Conservation (phyloP, 2,329 filamentous ascomycete species). For the Rosellinia necatrix region DNA sequence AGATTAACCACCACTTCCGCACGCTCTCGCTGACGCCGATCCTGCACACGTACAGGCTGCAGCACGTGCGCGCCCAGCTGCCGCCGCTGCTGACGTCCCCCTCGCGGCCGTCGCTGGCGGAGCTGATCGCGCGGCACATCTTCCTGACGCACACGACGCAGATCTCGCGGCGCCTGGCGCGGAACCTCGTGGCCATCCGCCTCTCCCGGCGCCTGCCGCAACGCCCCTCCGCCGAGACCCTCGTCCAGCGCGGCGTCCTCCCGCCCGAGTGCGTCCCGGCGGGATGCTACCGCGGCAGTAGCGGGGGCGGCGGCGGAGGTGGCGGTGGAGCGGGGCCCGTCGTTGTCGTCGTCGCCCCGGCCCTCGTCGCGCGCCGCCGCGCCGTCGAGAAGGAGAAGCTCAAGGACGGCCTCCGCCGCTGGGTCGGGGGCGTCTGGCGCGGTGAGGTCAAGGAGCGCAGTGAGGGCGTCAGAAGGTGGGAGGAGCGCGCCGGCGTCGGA, state of each 20-base stretch:
- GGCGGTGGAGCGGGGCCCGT: no score
- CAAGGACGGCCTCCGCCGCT: conserved; percentile 68
- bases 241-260: conserved; percentile 68
- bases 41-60: conserved; percentile 66
- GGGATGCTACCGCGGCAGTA: no score
- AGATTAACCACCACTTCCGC: conserved; percentile 68
- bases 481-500: conserved; percentile 58
- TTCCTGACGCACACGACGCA: conserved; percentile 70
- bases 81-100: conserved; percentile 60
- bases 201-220: conserved; percentile 64
- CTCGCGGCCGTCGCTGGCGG: conserved; percentile 61
- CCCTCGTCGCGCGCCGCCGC: conserved; percentile 64
- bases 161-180: conserved; percentile 65
- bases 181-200: conserved; percentile 67
- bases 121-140: conserved; percentile 67
- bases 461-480: conserved; percentile 52
- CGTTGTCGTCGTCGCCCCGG: conserved; percentile 65
- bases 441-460: conserved; percentile 56
- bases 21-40: conserved; percentile 66
- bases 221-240: conserved; percentile 61
- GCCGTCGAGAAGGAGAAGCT: conserved; percentile 69
- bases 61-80: conserved; percentile 58
- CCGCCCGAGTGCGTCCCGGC: conserved; percentile 62
- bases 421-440: conserved; percentile 65
- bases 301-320: no score